Evolutionary conservation across 1,284 basidiomycete species (phyloP).

Genomic region (Vanrija sp.): DNA sequence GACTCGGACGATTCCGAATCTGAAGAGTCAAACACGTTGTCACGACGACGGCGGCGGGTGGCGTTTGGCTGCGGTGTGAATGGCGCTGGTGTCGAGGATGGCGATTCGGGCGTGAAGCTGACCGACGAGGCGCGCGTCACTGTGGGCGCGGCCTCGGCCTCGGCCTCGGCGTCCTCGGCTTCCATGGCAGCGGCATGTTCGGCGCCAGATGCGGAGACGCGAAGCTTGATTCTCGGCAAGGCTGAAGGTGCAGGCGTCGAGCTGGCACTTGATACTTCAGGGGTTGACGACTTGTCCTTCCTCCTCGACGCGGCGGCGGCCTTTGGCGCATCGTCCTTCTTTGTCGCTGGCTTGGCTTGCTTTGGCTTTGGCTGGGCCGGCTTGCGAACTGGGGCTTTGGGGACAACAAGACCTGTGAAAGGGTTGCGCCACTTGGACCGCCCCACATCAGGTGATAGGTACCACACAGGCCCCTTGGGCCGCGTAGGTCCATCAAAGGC

Average conservation of each 20-base stretch:
- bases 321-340: slow-evolving; percentile 3
- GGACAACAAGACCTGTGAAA: slow-evolving; percentile 39
- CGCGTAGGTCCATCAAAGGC: slow-evolving; percentile 32
- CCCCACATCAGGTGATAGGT: slow-evolving; percentile 26
- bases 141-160: too few relatives aligned
- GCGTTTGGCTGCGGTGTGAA: slow-evolving; percentile 1
- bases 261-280: too few relatives aligned
- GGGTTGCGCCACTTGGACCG: slow-evolving; percentile 40
- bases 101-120: too few relatives aligned
- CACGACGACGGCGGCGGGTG: slow-evolving; percentile 1
- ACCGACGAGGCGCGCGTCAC: too few relatives aligned
- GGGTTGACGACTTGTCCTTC: background rate
- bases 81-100: slow-evolving; percentile 5
- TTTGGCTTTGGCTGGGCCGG: slow-evolving; percentile 26
- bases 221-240: too few relatives aligned
- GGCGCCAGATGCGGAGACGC: background rate
- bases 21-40: slow-evolving; percentile 32
- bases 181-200: slow-evolving; percentile 2
- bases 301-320: background rate
- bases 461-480: slow-evolving; percentile 46
- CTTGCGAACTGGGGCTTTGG: slow-evolving; percentile 34
- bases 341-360: slow-evolving; percentile 6
- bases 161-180: background rate
- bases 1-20: slow-evolving; percentile 39
- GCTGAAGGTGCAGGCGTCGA: too few relatives aligned